Base-by-base conservation (phyloP, 768 basidiomycete species). In the Saitozyma sp. region DNA sequence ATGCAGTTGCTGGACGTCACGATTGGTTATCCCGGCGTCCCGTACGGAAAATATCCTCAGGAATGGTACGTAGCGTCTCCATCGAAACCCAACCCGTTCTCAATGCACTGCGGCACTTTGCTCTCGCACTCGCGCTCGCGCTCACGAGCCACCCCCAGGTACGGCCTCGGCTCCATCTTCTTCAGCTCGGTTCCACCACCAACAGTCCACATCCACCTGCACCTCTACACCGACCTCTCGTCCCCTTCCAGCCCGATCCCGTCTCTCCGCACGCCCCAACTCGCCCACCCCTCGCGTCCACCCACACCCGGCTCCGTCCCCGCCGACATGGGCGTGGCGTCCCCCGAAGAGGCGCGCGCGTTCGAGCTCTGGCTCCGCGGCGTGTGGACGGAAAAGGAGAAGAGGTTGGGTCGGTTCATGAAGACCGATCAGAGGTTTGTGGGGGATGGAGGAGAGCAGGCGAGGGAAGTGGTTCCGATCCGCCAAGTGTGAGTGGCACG, bases 1-100 rank as follows among this genome's bases (percentile, higher is more conserved):
- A 82, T 99, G 61, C 85, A 87, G 67, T 78, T 99, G 11, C 82
- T 98, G n/a, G 96, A 98, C 76, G 82, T 96, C 50, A 98, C 96
- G 0, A 83, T 95, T 64, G 85, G 88, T 37, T 99, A 99, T 80
- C 91, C 92, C 66, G 93, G 93, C 9, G 84, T 95, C 46, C 91
- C 92, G 14, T 84, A 85, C 3, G 83, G 84, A 71, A 87, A 86
- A 39, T 93, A 90, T 71, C 92, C 92, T 0, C 93, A 96, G 79
- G 84, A 86, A 88, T 74, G 69, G 71, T 75, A 55, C 59, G 71
- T 63, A 0, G 19, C 9, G 16, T 29, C 17, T 7, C 37, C 19
- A 19, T 17, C 10, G 53, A 2, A 46, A 13, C 9, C 40, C 8
- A 39, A 39, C 50, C 7, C 19, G 62, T 54, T 41, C 40, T 54